Conservation (phyloP, 148 eudicot species). For the Chenopodium album region DNA sequence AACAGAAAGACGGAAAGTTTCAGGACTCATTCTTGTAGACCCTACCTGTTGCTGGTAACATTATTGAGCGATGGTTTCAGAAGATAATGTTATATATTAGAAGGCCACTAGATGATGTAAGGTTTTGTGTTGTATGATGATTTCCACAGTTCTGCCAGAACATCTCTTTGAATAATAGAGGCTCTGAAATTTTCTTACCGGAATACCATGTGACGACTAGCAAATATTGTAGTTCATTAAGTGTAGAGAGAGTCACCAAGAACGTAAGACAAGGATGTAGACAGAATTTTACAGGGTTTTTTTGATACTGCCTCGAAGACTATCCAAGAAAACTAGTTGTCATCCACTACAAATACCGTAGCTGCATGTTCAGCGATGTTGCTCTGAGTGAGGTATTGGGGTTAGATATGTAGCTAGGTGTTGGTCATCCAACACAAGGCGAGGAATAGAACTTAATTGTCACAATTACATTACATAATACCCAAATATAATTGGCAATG, state of each 20-base stretch:
- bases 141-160: neutral
- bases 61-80: constrained; percentile 12
- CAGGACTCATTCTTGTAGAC: constrained; percentile 9
- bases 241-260: no score
- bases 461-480: no score
- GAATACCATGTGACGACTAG: neutral
- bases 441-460: no score
- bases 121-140: neutral
- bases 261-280: no score
- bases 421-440: no score
- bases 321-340: no score
- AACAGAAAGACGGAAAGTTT: constrained; percentile 9
- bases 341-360: no score
- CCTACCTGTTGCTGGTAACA: constrained; percentile 9
- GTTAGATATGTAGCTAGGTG: no score
- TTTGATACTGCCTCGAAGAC: no score
- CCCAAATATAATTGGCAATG: neutral
- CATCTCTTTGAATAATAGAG: constrained; percentile 1
- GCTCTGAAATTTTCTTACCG: neutral
- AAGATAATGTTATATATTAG: constrained; percentile 24
- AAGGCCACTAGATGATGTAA: neutral
- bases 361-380: no score
- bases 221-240: neutral
- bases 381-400: no score
- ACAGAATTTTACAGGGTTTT: no score